A percentile compares a stretch with the other conserved stretches of the same genome.
Evolutionary conservation across 2,329 filamentous ascomycete species (phyloP).

Genomic region (Aspergillus glaucus): DNA sequence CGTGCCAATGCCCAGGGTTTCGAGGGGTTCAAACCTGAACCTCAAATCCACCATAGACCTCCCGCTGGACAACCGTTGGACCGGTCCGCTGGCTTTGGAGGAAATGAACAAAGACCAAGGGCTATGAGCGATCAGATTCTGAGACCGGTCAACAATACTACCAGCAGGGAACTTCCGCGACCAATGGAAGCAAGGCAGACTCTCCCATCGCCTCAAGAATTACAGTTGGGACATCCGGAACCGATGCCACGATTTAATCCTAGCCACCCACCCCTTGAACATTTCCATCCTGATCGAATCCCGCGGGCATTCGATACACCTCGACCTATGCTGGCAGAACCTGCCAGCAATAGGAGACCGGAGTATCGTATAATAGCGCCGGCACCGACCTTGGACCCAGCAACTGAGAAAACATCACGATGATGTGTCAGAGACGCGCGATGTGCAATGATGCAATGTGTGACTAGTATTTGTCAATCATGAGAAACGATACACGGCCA

Average conservation of each 20-base stretch:
- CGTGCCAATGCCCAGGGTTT: slow-evolving; percentile 10
- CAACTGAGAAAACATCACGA: slow-evolving; percentile 14
- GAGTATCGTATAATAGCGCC: slow-evolving; percentile 15
- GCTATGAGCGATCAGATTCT: slow-evolving; percentile 16
- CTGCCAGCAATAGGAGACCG: slow-evolving; percentile 10
- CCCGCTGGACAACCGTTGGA: not conserved
- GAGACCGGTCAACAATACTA: slow-evolving; percentile 2
- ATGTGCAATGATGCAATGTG: too few relatives aligned
- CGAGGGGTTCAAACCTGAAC: slow-evolving; percentile 12
- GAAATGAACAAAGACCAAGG: slow-evolving; percentile 10
- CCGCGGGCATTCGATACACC: slow-evolving; percentile 20
- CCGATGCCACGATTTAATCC: slow-evolving; percentile 19
- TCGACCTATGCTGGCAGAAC: slow-evolving; percentile 18
- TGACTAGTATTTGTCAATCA: too few relatives aligned
- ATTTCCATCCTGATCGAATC: slow-evolving; percentile 17
- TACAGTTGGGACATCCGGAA: slow-evolving; percentile 25
- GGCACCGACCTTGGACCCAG: slow-evolving; percentile 15
- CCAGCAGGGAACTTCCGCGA: slow-evolving; percentile 23
- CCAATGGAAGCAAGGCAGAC: slow-evolving; percentile 22
- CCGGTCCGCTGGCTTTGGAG: not conserved
- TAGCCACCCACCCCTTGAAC: slow-evolving; percentile 17
- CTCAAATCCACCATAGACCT: slow-evolving; percentile 13
- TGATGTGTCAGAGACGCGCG: slow-evolving; percentile 2
- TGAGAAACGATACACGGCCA: too few relatives aligned
- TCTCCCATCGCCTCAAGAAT: slow-evolving; percentile 23